Percentiles rank a stretch among this genome's conserved stretches.
Evolutionary conservation across 768 basidiomycete genomes (phyloP).

Genomic region (Tubosaeta sp.): DNA sequence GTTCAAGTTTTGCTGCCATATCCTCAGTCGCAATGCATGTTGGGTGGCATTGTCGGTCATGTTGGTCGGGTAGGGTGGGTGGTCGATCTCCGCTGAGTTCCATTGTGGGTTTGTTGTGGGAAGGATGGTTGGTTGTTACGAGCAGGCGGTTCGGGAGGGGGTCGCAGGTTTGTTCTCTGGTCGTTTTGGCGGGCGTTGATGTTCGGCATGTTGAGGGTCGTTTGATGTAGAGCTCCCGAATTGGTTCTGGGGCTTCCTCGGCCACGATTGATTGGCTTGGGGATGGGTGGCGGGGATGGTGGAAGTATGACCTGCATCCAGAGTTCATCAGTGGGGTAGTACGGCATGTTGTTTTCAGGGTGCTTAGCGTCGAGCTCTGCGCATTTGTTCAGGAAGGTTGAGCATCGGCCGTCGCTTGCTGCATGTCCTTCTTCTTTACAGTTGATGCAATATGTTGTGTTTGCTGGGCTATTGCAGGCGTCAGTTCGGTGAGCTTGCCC

Average conservation of each 20-base stretch:
- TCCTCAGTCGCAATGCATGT: neutral
- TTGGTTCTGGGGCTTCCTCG: no score
- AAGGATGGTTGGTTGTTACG: no score
- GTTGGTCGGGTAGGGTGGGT: no score
- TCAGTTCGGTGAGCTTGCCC: neutral
- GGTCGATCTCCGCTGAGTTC: no score
- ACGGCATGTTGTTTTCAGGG: constrained; percentile 2
- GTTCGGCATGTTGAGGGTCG: no score
- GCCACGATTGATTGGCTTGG: neutral
- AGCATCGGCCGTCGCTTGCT: neutral
- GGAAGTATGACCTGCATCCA: neutral
- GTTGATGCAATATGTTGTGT: neutral
- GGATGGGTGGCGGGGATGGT: neutral
- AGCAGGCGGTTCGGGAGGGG: no score
- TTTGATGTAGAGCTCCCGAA: no score
- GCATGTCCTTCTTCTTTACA: neutral
- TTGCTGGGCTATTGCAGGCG: neutral
- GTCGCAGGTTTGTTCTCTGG: no score
- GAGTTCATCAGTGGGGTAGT: neutral
- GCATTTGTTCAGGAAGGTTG: neutral
- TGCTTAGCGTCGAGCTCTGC: neutral
- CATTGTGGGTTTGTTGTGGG: no score
- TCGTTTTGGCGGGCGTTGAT: no score
- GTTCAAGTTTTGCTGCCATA: constrained; percentile 12
- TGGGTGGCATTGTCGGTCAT: no score